Conservation (phyloP, 2,329 filamentous ascomycete genomes). For the Ascochyta clinopodiicola region DNA sequence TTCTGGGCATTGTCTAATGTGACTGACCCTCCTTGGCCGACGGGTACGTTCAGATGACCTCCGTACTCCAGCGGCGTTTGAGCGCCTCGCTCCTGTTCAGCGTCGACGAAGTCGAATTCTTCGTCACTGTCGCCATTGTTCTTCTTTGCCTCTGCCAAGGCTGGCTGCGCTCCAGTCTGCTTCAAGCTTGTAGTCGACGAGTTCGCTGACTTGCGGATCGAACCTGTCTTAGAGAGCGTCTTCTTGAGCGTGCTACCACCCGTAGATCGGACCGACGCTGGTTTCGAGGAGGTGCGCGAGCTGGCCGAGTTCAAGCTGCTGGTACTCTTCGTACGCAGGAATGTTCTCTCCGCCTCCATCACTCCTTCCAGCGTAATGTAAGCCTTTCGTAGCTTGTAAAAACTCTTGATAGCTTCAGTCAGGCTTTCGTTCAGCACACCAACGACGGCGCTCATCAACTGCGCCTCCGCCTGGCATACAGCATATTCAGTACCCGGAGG, state of each 20-base stretch:
- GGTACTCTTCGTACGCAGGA: slow-evolving; percentile 50
- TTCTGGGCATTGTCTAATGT: slow-evolving; percentile 32
- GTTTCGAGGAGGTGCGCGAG: slow-evolving; percentile 30
- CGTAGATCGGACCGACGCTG: slow-evolving; percentile 29
- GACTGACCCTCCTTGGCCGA: slow-evolving; percentile 32
- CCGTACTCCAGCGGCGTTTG: slow-evolving; percentile 57
- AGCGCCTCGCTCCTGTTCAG: slow-evolving; percentile 56
- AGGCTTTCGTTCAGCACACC: slow-evolving; percentile 91
- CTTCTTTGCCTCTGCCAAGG: slow-evolving; percentile 5
- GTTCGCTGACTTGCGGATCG: slow-evolving; percentile 19
- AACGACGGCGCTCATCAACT: slow-evolving; percentile 88
- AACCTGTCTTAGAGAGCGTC: slow-evolving; percentile 19
- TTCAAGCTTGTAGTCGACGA: slow-evolving; percentile 29
- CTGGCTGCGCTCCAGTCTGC: slow-evolving; percentile 1
- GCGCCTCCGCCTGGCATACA: slow-evolving; percentile 81
- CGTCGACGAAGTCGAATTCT: slow-evolving; percentile 64
- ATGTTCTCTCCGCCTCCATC: slow-evolving; percentile 73
- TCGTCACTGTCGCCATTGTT: slow-evolving; percentile 37
- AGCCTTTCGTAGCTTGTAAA: slow-evolving; percentile 90
- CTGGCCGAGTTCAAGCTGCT: slow-evolving; percentile 37
- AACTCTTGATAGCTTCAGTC: slow-evolving; percentile 88
- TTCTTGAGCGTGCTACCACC: slow-evolving; percentile 18
- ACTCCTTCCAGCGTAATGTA: slow-evolving; percentile 83
- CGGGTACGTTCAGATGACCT: slow-evolving; percentile 50
- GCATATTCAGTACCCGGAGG: slow-evolving; percentile 85